Conservation (phyloP, 192 early-diverging fungal species). For the Coemansia sp. region DNA sequence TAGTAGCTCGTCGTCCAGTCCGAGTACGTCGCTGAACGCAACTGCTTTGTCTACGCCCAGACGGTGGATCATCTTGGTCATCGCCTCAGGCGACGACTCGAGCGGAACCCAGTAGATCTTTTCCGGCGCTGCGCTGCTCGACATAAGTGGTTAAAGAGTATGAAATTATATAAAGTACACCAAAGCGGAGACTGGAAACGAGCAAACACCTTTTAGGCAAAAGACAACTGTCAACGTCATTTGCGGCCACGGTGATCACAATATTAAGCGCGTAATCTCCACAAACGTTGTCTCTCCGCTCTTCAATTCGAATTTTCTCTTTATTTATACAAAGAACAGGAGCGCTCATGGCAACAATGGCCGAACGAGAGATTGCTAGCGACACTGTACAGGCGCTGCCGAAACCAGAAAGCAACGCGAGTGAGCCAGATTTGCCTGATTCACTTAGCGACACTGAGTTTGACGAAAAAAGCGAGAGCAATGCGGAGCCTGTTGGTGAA, state of each 20-base stretch:
- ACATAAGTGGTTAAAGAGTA: not conserved
- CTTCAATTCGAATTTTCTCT: not conserved
- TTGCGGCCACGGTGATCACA: no score
- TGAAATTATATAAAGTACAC: not conserved
- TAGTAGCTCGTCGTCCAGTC: constrained; percentile 82
- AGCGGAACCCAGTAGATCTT: constrained; percentile 77
- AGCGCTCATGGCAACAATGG: constrained; percentile 11
- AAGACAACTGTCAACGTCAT: no score
- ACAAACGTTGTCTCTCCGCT: no score
- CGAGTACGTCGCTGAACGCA: constrained; percentile 79
- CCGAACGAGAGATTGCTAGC: not conserved
- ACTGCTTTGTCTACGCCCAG: constrained; percentile 65
- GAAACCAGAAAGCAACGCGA: not conserved
- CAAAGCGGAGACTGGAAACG: not conserved
- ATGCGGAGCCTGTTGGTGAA: not conserved
- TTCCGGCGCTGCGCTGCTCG: not conserved
- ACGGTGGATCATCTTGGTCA: constrained; percentile 63
- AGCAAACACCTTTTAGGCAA: no score
- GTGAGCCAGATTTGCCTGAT: not conserved
- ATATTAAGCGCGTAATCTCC: no score
- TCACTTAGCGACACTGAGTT: constrained; percentile 2
- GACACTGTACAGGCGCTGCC: not conserved
- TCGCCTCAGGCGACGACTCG: constrained; percentile 85
- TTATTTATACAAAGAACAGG: not conserved
- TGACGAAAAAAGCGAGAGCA: constrained; percentile 2